These are phyloP conservation scores for Geotrichum klebahnii DNA, from an alignment of 1,139 yeast genomes.

Conservation along the genomic window DNA sequence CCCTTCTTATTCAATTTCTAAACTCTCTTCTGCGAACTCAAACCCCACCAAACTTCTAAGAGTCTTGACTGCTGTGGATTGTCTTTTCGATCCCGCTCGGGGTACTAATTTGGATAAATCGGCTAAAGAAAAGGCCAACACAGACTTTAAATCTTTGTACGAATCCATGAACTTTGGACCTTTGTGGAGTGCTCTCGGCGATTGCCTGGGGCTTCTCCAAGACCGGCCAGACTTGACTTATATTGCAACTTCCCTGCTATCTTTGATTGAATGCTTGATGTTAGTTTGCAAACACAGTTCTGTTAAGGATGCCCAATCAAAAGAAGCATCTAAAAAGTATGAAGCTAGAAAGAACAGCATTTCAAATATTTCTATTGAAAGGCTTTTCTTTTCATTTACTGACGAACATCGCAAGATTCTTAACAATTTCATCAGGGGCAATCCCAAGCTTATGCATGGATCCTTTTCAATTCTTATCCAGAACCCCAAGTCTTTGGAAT, in stretches of 20 bases:
- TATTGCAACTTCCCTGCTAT: conserved; percentile 77
- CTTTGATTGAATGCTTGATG: conserved; percentile 88
- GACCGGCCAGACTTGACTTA: conserved; percentile 49
- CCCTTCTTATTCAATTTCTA: conserved; percentile 53
- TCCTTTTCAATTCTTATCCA: conserved; percentile 87
- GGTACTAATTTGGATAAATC: conserved; percentile 32
- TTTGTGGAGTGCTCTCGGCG: conserved; percentile 84
- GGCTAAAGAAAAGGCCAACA: conserved; percentile 47
- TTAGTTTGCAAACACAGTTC: conserved; percentile 89
- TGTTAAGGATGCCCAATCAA: conserved; percentile 49
- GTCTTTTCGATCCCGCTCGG: conserved; percentile 53
- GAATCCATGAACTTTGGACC: conserved; percentile 66
- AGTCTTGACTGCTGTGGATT: conserved; percentile 84
- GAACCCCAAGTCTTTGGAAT: conserved; percentile 86
- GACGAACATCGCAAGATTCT: conserved; percentile 84
- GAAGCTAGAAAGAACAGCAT: conserved; percentile 62
- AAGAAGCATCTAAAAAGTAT: conserved; percentile 51
- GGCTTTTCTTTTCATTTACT: conserved; percentile 78
- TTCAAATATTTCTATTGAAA: conserved; percentile 71
- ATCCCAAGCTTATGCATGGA: conserved; percentile 94
- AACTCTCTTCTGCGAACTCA: conserved; percentile 76
- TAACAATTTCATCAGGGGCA: conserved; percentile 86
- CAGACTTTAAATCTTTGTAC: conserved; percentile 45
- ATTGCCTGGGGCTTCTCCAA: conserved; percentile 53
- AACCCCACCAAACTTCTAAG: conserved; percentile 84